A percentile compares a stretch with the other conserved stretches of the same genome.
phyloP scores from a whole-genome alignment of 306 rosid genomes.

The Dryas drummondii region DNA sequence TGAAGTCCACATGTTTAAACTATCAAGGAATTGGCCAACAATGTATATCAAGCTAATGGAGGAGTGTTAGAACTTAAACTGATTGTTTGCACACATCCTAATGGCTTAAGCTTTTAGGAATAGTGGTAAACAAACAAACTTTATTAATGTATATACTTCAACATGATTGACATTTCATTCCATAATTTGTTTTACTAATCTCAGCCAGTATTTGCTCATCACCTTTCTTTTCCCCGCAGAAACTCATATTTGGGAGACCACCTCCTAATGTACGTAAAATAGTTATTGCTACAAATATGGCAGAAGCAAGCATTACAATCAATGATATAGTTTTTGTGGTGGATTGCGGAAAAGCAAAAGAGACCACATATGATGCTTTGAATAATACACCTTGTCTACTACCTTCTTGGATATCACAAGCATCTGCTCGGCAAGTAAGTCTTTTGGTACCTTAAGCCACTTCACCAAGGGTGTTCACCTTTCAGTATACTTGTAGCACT shows the following conservation, averaged over 20 bases:
- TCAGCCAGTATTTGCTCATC: neutral
- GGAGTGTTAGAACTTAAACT: neutral
- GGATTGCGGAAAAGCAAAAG: slow-evolving; percentile 98
- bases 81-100: neutral
- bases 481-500: slow-evolving; percentile 4
- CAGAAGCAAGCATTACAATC: slow-evolving; percentile 97
- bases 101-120: neutral
- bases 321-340: slow-evolving; percentile 89
- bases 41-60: too few species aligned
- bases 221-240: slow-evolving; percentile 42
- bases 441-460: slow-evolving; percentile 20
- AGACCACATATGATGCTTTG: slow-evolving; percentile 94
- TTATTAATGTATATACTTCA: neutral
- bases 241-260: slow-evolving; percentile 82
- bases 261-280: slow-evolving; percentile 88
- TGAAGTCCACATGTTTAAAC: too few species aligned
- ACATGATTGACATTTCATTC: neutral
- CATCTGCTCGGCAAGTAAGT: slow-evolving; percentile 94
- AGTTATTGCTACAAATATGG: slow-evolving; percentile 96
- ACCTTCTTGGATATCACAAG: slow-evolving; percentile 97
- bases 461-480: slow-evolving; percentile 7
- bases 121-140: neutral
- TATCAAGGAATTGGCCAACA: too few species aligned
- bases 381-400: slow-evolving; percentile 93
- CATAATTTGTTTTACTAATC: neutral